These are phyloP conservation scores for Hymenoscyphus occultus DNA, from an alignment of 2,329 filamentous ascomycete species.

Conservation along the genomic window DNA sequence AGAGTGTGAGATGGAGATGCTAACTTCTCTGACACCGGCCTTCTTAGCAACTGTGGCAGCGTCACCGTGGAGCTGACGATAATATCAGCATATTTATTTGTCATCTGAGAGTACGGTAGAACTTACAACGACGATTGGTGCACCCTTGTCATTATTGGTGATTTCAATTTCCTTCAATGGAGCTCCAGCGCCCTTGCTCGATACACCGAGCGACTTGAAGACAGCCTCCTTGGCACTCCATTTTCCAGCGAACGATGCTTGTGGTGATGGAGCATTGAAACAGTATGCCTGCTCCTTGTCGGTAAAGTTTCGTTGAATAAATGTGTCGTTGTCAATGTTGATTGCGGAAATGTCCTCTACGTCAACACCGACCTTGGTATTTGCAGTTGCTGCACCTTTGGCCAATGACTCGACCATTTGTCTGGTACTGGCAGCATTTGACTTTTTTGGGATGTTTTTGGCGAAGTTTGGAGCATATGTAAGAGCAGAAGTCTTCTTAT, in stretches of 20 bases:
- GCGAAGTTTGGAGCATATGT: conserved; percentile 65
- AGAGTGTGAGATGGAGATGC: conserved; percentile 92
- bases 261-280: conserved; percentile 70
- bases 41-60: conserved; percentile 80
- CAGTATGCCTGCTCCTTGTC: conserved; percentile 82
- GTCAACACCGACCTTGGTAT: conserved; percentile 87
- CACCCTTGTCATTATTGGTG: conserved; percentile 73
- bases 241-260: conserved; percentile 88
- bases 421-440: conserved; percentile 53
- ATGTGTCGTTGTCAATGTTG: conserved; percentile 92
- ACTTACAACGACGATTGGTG: conserved; percentile 80
- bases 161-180: conserved; percentile 95
- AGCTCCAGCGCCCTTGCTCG: conserved; percentile 83
- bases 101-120: conserved; percentile 10
- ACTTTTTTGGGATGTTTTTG: conserved; percentile 59
- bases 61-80: conserved; percentile 73
- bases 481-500: conserved; percentile 83
- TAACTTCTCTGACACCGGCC: conserved; percentile 83
- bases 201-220: conserved; percentile 92
- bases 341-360: conserved; percentile 85
- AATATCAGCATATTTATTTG: conserved; percentile 16
- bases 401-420: conserved; percentile 77
- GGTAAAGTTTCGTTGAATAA: conserved; percentile 94
- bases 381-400: conserved; percentile 55
- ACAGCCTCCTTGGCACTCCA: conserved; percentile 99